phyloP scores from a whole-genome alignment of 2,329 filamentous ascomycete species.

The Diplodia sapinea region DNA sequence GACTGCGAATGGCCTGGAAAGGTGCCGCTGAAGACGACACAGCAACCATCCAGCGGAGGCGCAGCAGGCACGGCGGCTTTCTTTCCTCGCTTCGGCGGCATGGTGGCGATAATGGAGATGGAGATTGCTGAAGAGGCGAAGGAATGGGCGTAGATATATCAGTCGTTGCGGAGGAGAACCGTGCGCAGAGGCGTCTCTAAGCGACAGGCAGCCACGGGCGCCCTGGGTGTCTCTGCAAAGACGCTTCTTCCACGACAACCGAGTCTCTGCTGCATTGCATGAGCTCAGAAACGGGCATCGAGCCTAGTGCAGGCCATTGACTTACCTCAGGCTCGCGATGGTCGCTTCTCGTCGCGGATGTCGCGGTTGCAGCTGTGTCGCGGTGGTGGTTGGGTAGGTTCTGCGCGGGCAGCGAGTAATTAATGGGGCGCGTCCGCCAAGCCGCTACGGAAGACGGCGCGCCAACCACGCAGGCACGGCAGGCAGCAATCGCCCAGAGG shows the following conservation, averaged over 20 bases:
- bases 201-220: constrained; percentile 2
- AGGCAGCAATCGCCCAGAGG: constrained; percentile 1
- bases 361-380: neutral
- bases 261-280: neutral
- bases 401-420: neutral
- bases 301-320: neutral
- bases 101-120: neutral
- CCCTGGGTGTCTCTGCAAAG: neutral
- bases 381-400: neutral
- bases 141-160: constrained; percentile 3
- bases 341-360: neutral
- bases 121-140: neutral
- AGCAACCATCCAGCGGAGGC: constrained; percentile 55
- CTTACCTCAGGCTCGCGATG: neutral
- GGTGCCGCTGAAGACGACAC: constrained; percentile 65
- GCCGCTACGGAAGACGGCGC: neutral
- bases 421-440: neutral
- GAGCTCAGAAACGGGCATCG: neutral
- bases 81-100: constrained; percentile 1
- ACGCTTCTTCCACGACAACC: neutral
- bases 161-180: neutral
- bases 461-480: neutral
- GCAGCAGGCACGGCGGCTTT: constrained; percentile 31
- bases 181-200: neutral
- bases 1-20: constrained; percentile 62